Evolutionary conservation across 73 alveolate genomes (phyloP), one percentile per base, ranked within the genome.

Genomic region (Tetrahymena borealis): DNA sequence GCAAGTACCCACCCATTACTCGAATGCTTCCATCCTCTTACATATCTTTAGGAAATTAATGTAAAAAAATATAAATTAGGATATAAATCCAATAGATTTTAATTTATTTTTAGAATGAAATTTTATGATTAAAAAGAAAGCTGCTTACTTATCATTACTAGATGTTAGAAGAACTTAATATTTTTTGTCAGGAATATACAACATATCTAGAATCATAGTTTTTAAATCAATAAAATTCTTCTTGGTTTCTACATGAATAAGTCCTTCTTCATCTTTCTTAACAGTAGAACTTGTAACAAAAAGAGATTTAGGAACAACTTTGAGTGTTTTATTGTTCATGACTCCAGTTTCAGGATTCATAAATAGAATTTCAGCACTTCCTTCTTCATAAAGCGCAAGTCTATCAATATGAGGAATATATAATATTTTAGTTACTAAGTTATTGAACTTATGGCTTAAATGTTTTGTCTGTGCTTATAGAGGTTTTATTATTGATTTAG

Each of bases 351-450:
- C 96, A 9, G 99, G 98, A 39, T 93, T 93, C 91, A 96, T 92
- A 90, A 97, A 97, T 95, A 96, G 77, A n/a, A 97, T 93, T 32
- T 95, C 94, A 96, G 95, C 97, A 91, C 97, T 93, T 33, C 95
- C 96, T 32, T 97, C 99, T 94, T 97, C 98, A 43, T 96, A 94
- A 20, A 97, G 78, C 28, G 98, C 99, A 13, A 97, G 94, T 78
- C 95, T 94, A 90, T 97, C 99, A 16, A 97, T 79, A 39, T 93
- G 94, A 40, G 94, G 92, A 11, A 97, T 94, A 79, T 92, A 96
- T 32, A 97, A 90, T 7, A 97, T 95, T 91, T 96, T 93, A 39
- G 97, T 96, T 13, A 97, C 94, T 38, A 94, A 92, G 35, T 78
- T 32, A 24, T 90, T 91, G 37, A 94, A 94, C 28, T 92, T 91